phyloP scores from a whole-genome alignment of 1,284 basidiomycete species.

The Trichosporon asahii region DNA sequence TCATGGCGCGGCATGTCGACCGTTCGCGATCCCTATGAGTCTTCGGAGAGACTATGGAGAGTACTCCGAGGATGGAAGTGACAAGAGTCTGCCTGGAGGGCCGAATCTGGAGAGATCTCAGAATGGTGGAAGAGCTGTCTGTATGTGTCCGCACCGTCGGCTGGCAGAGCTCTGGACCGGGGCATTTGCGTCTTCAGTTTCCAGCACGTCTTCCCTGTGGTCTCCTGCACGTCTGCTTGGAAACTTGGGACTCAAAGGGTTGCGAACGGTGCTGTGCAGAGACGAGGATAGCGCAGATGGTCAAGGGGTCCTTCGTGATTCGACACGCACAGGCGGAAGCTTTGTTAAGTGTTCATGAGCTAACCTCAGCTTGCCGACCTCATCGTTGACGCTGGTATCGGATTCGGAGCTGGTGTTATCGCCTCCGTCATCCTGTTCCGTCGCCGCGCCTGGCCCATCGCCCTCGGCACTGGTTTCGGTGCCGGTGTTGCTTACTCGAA shows the following conservation, averaged over 20 bases:
- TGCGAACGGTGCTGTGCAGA: no score
- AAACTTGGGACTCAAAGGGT: no score
- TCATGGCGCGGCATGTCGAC: neutral
- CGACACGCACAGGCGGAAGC: no score
- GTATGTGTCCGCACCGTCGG: neutral
- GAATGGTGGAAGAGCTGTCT: neutral
- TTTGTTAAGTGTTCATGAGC: neutral
- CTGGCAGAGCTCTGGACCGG: no score
- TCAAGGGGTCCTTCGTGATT: no score
- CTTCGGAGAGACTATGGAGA: neutral
- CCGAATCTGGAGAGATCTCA: neutral
- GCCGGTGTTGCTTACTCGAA: slow-evolving; percentile 73
- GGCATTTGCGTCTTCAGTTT: no score
- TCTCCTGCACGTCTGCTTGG: no score
- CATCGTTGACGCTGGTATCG: slow-evolving; percentile 72
- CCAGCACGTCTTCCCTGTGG: no score
- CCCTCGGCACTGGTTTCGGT: slow-evolving; percentile 74
- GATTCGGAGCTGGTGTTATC: slow-evolving; percentile 90
- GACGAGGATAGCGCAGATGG: no score
- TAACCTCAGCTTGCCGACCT: slow-evolving; percentile 53
- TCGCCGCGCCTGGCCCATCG: slow-evolving; percentile 93
- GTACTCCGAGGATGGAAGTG: slow-evolving; percentile 7
- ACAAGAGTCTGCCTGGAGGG: neutral
- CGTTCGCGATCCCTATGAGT: neutral
- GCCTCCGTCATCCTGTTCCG: slow-evolving; percentile 92